These are phyloP conservation scores for Solanum virginianum DNA, from an alignment of 257 asterid species.

Conservation along the genomic window DNA sequence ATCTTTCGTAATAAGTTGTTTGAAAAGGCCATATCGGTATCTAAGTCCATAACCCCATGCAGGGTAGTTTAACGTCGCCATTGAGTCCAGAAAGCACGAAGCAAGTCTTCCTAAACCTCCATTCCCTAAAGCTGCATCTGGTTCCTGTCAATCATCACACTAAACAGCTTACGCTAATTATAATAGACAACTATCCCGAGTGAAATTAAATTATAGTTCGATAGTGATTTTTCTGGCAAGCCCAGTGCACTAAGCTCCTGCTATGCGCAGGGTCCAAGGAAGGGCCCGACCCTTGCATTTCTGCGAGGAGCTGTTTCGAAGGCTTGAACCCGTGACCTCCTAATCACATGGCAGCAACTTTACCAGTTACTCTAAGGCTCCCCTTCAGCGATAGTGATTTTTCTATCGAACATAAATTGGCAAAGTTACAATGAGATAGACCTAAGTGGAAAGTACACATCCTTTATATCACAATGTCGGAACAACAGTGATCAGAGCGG, in stretches of 20 bases:
- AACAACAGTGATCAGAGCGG: background rate
- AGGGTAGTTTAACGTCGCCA: slow-evolving; percentile 79
- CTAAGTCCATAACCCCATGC: slow-evolving; percentile 95
- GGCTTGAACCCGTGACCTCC: too few species aligned
- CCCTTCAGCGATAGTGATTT: background rate
- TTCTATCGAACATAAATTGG: background rate
- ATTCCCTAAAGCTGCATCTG: slow-evolving; percentile 89
- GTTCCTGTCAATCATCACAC: slow-evolving; percentile 36
- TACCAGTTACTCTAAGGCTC: too few species aligned
- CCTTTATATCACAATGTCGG: background rate
- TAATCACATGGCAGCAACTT: too few species aligned
- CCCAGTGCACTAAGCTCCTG: too few species aligned
- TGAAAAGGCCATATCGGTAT: slow-evolving; percentile 68
- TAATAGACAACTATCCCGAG: background rate
- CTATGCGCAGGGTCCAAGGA: too few species aligned
- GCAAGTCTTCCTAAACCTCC: slow-evolving; percentile 91
- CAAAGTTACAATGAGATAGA: background rate
- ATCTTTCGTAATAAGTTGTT: slow-evolving; percentile 60
- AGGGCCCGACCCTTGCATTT: too few species aligned
- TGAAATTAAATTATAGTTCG: background rate
- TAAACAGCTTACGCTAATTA: background rate
- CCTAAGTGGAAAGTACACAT: background rate
- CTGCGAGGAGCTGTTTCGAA: too few species aligned
- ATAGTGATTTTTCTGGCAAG: background rate
- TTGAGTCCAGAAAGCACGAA: slow-evolving; percentile 80